phyloP scores from a whole-genome alignment of 78 protist genomes.

The slime mould (Dictyostelium discoideum) region DNA sequence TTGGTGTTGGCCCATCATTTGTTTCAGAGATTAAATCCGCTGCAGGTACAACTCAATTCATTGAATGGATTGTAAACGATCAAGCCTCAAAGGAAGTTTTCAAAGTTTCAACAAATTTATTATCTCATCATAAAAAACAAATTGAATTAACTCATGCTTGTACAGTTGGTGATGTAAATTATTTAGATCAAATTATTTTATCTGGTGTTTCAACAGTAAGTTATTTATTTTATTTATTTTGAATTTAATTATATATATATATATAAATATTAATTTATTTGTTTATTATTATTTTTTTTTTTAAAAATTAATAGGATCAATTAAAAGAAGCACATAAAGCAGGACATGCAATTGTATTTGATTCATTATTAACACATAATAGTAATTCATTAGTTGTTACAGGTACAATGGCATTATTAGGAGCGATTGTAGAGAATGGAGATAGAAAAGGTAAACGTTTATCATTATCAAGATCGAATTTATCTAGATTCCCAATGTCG shows the following conservation, averaged over 20 bases:
- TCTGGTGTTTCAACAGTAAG: conserved; percentile 70
- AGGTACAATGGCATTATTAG: conserved; percentile 74
- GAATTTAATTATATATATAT: too few relatives aligned
- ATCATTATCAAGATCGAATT: not conserved
- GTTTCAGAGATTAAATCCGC: conserved; percentile 4
- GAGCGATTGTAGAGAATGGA: conserved; percentile 67
- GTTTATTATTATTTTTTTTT: not conserved
- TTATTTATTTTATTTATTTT: not conserved
- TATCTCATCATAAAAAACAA: conserved; percentile 48
- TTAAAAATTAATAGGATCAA: conserved; percentile 32
- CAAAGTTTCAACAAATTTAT: not conserved
- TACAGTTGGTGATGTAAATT: conserved; percentile 46
- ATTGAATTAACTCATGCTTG: conserved; percentile 31
- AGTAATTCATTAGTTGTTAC: conserved; percentile 65
- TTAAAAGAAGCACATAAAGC: conserved; percentile 79
- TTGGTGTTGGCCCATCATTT: conserved; percentile 28
- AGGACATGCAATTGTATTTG: conserved; percentile 83
- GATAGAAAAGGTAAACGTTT: conserved; percentile 44
- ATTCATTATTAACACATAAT: conserved; percentile 79
- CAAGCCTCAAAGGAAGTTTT: conserved; percentile 9
- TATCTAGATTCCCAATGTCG: conserved; percentile 53
- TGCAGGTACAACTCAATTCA: not conserved
- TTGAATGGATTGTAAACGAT: conserved; percentile 43
- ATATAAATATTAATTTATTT: not conserved
- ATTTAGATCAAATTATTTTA: conserved; percentile 59